These are phyloP conservation scores for Gastrolobium villosum DNA, from an alignment of 306 rosid genomes.

Conservation along the genomic window DNA sequence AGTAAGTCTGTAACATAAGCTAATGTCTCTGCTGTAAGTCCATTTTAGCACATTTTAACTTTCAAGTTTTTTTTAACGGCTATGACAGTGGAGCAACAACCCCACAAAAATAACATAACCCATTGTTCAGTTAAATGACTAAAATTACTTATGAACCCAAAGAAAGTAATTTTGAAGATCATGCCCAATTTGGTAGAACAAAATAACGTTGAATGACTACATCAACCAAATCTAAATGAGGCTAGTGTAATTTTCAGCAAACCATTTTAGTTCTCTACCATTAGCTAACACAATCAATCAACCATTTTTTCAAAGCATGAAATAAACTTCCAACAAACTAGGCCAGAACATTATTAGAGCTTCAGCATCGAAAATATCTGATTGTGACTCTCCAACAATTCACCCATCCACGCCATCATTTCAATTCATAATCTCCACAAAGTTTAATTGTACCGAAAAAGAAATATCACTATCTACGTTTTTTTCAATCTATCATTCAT, in stretches of 20 bases:
- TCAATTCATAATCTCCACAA: constrained; percentile 56
- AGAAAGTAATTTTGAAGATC: constrained; percentile 23
- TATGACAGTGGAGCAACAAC: not conserved
- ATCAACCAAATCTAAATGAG: not conserved
- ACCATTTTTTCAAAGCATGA: constrained; percentile 6
- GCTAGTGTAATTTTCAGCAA: constrained; percentile 11
- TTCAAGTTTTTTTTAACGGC: not conserved
- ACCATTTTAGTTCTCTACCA: constrained; percentile 11
- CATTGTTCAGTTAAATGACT: constrained; percentile 15
- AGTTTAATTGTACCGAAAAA: constrained; percentile 26
- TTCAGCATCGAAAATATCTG: constrained; percentile 44
- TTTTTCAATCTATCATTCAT: constrained; percentile 33
- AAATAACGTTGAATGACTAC: constrained; percentile 2
- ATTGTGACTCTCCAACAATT: constrained; percentile 46
- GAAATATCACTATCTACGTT: constrained; percentile 35
- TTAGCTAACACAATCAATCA: not conserved
- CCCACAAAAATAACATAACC: not conserved
- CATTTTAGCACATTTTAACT: constrained; percentile 17
- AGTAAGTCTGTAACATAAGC: constrained; percentile 7
- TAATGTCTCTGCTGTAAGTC: not conserved
- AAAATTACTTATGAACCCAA: not conserved
- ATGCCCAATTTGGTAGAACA: constrained; percentile 19
- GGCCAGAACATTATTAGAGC: constrained; percentile 22
- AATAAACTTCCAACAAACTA: constrained; percentile 42
- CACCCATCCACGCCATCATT: constrained; percentile 36